Base-by-base conservation (phyloP, 768 basidiomycete species). In the Pleurotus tuoliensis region DNA sequence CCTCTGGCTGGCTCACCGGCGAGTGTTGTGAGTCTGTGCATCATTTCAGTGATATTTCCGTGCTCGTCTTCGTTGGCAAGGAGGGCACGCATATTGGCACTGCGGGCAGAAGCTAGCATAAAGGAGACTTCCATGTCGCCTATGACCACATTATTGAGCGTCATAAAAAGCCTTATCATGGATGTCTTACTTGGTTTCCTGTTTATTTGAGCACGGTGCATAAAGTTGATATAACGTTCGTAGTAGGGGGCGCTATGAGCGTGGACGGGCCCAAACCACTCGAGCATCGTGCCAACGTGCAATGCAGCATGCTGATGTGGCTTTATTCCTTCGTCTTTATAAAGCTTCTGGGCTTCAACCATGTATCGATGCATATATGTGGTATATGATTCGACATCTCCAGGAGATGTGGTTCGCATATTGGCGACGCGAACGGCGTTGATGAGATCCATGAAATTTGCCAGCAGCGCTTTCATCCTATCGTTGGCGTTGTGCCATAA, bases 381-480 rank as follows among this genome's bases (percentile, higher is more conserved):
- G 20, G 65, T 55, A 41, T 69, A 70, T 4, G 56, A 56, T 2
- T 52, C 27, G 15, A 63, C 57, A 18, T 68, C 65, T 11, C 37
- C 18, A 4, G 34, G 24, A 8, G 67, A 64, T 9, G 61, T 57
- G 1, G 51, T 20, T 1, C 64, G 63, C 52, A 66, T 56, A 20
- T 61, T 66, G 3, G 62, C 63, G 44, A 67, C 59, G 1, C 51
- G 56, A 11, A 67, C 58, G 1, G 67, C 66, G n/a, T 48, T 58
- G 3, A 69, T 66, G 37, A 70, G 58, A 15, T 71, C 56, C 61
- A 71, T 65, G 47, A 66, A 72, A 47, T 70, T 62, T 2, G 51
- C 34, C 9, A 72, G 60, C 16, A 70, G 40, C 3, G 63, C 48
- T 20, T 52, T 49, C 30, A 61, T 61, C 11, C 65, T 52, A 4